Evolutionary conservation across 208 protist species (phyloP).

Genomic region (Trypanosoma theileri): DNA sequence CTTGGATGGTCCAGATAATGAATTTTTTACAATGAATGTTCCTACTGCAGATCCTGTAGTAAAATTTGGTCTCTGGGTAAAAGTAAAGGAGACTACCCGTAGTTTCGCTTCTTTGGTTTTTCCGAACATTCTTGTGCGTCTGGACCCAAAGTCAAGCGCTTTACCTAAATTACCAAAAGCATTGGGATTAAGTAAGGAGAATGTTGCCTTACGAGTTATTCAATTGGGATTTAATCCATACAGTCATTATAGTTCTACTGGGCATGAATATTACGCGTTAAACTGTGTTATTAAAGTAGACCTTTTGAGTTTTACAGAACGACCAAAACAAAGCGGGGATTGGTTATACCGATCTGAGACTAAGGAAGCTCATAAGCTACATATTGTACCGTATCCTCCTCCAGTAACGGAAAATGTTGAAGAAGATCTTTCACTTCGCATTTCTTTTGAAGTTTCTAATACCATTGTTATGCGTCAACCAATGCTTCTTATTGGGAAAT

Average conservation of each 20-base stretch:
- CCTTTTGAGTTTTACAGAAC: slow-evolving; percentile 77
- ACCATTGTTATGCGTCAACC: slow-evolving; percentile 81
- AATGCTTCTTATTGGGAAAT: slow-evolving; percentile 85
- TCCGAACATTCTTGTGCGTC: slow-evolving; percentile 71
- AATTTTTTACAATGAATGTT: slow-evolving; percentile 67
- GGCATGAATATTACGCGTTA: slow-evolving; percentile 81
- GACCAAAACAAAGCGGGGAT: slow-evolving; percentile 63
- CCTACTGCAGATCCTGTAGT: slow-evolving; percentile 53
- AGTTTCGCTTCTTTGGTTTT: slow-evolving; percentile 82
- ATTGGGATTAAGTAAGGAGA: slow-evolving; percentile 88
- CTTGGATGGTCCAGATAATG: slow-evolving; percentile 65
- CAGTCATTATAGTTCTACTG: slow-evolving; percentile 36
- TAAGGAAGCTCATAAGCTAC: slow-evolving; percentile 56
- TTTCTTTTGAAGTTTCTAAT: slow-evolving; percentile 85
- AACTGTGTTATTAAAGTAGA: slow-evolving; percentile 87
- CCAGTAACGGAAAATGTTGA: slow-evolving; percentile 39
- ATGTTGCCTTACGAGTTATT: slow-evolving; percentile 84
- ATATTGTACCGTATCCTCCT: slow-evolving; percentile 82
- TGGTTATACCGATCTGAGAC: slow-evolving; percentile 84
- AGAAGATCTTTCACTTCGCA: slow-evolving; percentile 73
- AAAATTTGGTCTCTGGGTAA: slow-evolving; percentile 91
- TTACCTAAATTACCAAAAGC: slow-evolving; percentile 81
- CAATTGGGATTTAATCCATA: slow-evolving; percentile 88
- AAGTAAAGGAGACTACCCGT: slow-evolving; percentile 83
- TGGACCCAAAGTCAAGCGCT: slow-evolving; percentile 78